phyloP scores from a whole-genome alignment of 2,329 filamentous ascomycete genomes.

The Aaosphaeria pasadenensis region DNA sequence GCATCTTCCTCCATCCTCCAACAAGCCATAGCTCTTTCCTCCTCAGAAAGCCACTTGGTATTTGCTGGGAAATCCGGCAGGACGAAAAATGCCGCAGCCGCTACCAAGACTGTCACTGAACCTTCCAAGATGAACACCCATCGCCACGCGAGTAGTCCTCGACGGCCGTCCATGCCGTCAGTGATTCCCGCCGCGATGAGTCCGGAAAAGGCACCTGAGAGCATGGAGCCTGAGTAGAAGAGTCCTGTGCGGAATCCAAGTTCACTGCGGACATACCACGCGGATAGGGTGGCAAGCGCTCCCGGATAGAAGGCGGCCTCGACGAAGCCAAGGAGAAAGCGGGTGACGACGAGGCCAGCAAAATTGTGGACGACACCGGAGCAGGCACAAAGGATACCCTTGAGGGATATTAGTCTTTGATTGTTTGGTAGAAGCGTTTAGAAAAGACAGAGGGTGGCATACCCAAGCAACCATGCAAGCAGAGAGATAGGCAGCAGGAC shows the following conservation, averaged over 20 bases:
- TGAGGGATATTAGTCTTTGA: background rate
- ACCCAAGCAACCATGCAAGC: background rate
- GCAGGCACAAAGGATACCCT: slow-evolving; percentile 1
- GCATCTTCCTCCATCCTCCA: slow-evolving; percentile 2
- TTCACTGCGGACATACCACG: slow-evolving; percentile 55
- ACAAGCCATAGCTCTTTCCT: slow-evolving; percentile 1
- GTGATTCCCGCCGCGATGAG: slow-evolving; percentile 54
- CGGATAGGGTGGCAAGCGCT: background rate
- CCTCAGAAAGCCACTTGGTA: slow-evolving; percentile 4
- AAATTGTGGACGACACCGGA: slow-evolving; percentile 5
- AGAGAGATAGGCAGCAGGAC: slow-evolving; percentile 48
- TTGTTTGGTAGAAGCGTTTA: too few relatives aligned
- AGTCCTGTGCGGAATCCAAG: slow-evolving; percentile 56
- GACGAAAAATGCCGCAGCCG: slow-evolving; percentile 1
- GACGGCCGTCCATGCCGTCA: slow-evolving; percentile 10
- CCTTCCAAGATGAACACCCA: slow-evolving; percentile 1
- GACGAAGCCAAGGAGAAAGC: slow-evolving; percentile 11
- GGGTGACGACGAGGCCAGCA: slow-evolving; percentile 4
- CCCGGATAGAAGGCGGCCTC: slow-evolving; percentile 7
- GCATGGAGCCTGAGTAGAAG: slow-evolving; percentile 42
- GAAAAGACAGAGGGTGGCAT: background rate
- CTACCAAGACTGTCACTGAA: background rate
- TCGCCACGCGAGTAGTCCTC: background rate
- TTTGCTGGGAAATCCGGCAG: slow-evolving; percentile 6
- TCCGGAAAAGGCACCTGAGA: slow-evolving; percentile 50